Evolutionary conservation across 192 early-diverging fungal genomes (phyloP).

Genomic region (Ramicandelaber brevisporus): DNA sequence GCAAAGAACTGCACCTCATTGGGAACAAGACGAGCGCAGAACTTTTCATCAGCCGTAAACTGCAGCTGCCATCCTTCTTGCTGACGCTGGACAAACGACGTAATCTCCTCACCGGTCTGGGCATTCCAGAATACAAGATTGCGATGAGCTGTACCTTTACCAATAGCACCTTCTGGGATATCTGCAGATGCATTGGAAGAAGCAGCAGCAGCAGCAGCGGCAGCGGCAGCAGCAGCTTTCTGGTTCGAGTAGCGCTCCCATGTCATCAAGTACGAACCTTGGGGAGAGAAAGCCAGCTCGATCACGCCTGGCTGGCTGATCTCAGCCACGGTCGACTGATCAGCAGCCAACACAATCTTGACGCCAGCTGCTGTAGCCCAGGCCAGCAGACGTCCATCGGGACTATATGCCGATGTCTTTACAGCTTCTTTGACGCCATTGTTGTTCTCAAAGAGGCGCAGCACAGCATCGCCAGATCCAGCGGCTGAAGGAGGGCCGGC

Average conservation of each 20-base stretch:
- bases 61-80: constrained; percentile 56
- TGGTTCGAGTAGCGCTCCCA: constrained; percentile 35
- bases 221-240: too few species aligned
- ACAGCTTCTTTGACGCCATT: constrained; percentile 6
- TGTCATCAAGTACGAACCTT: constrained; percentile 67
- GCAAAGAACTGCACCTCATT: constrained; percentile 76
- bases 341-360: constrained; percentile 43
- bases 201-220: too few species aligned
- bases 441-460: too few species aligned
- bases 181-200: too few species aligned
- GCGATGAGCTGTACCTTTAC: constrained; percentile 28
- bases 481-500: too few species aligned
- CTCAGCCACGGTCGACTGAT: constrained; percentile 26
- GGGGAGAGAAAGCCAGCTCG: constrained; percentile 79
- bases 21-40: constrained; percentile 61
- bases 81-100: constrained; percentile 57
- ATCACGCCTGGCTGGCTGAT: constrained; percentile 39
- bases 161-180: too few species aligned
- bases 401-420: constrained; percentile 31
- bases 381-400: constrained; percentile 39
- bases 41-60: constrained; percentile 81
- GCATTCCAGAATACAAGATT: constrained; percentile 70
- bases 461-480: too few species aligned
- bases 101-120: constrained; percentile 33
- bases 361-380: constrained; percentile 28